Conservation (phyloP, 306 rosid species). For the Vicia sativa region DNA sequence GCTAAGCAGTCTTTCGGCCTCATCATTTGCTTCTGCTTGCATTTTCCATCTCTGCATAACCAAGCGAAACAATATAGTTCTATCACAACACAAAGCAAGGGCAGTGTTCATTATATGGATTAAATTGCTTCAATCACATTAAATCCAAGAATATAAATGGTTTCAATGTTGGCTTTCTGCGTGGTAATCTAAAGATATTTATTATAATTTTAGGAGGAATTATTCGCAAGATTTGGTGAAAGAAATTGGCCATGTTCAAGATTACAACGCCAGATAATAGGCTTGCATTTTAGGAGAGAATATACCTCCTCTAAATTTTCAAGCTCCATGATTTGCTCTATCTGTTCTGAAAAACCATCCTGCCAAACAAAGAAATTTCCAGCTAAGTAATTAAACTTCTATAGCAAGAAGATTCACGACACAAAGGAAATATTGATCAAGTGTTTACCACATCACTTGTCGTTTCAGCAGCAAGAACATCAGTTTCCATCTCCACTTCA, state of each 20-base stretch:
- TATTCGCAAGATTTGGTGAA: conserved; percentile 18
- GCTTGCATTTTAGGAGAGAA: conserved; percentile 35
- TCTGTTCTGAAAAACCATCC: conserved; percentile 84
- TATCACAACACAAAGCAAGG: conserved; percentile 21
- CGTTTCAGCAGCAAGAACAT: conserved; percentile 89
- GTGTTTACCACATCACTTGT: conserved; percentile 70
- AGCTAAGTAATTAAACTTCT: conserved; percentile 24
- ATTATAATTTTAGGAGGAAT: conserved; percentile 22
- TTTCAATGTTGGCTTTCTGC: conserved; percentile 5
- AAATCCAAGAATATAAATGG: neutral
- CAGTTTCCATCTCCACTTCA: conserved; percentile 93
- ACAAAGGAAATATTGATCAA: conserved; percentile 25
- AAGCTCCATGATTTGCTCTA: conserved; percentile 90
- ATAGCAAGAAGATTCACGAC: conserved; percentile 30
- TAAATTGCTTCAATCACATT: conserved; percentile 14
- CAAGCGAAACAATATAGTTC: conserved; percentile 14
- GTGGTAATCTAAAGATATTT: conserved; percentile 21
- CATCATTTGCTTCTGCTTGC: conserved; percentile 91
- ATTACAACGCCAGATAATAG: conserved; percentile 16
- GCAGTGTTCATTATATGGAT: neutral
- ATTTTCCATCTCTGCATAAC: conserved; percentile 69
- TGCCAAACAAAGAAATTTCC: conserved; percentile 47
- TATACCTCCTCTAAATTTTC: conserved; percentile 93
- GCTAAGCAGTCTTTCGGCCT: conserved; percentile 88
- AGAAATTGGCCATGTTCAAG: conserved; percentile 24